Conservation (phyloP, 2,329 filamentous ascomycete genomes). For the Lachnellula willkommii region DNA sequence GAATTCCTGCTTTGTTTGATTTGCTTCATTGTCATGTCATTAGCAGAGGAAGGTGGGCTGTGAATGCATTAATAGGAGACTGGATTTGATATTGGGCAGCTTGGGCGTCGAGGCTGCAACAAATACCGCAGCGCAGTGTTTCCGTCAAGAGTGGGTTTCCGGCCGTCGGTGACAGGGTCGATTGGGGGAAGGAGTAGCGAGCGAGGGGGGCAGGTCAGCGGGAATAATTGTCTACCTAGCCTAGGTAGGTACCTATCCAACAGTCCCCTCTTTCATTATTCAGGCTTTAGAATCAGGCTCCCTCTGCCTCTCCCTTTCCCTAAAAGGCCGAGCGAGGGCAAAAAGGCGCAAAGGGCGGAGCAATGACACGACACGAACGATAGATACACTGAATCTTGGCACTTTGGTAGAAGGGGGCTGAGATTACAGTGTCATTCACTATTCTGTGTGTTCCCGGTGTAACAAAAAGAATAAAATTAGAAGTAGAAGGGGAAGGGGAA, state of each 20-base stretch:
- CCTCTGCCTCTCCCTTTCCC: background rate
- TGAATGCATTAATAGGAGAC: background rate
- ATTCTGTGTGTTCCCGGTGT: too few relatives aligned
- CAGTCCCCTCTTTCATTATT: slow-evolving; percentile 13
- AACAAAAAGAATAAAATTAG: too few relatives aligned
- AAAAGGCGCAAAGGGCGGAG: background rate
- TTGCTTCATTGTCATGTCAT: background rate
- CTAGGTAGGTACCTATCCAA: too few relatives aligned
- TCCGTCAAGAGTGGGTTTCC: background rate
- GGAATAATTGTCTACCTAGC: too few relatives aligned
- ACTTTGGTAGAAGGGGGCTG: slow-evolving; percentile 1
- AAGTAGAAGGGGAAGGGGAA: too few relatives aligned
- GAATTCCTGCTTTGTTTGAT: background rate
- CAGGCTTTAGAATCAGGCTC: slow-evolving; percentile 17
- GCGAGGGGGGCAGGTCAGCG: background rate
- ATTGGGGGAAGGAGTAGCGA: background rate
- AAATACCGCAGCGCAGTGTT: background rate
- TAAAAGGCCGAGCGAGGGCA: background rate
- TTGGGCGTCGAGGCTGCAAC: background rate
- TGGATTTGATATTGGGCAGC: background rate
- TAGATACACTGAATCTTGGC: background rate
- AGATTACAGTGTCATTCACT: background rate
- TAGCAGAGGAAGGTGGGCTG: background rate
- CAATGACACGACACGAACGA: background rate
- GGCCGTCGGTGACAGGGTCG: background rate